A percentile compares a stretch with the other conserved stretches of the same genome.
Conservation (phyloP, 495 filamentous ascomycete genomes). For the Saxophila tyrrhenica region DNA sequence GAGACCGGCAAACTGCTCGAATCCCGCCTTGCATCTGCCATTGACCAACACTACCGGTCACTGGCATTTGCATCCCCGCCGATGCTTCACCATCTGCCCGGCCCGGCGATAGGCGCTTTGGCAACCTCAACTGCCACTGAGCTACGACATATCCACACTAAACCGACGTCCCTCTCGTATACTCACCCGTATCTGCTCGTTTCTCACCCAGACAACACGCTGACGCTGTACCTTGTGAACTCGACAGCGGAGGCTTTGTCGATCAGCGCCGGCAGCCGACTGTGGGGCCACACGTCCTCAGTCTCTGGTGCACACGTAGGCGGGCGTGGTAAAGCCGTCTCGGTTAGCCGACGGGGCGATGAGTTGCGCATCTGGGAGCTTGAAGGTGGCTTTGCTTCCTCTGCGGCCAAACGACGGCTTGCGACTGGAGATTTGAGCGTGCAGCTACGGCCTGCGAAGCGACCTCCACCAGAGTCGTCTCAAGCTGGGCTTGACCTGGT, state of each 20-base stretch:
- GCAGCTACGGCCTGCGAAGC: constrained; percentile 36
- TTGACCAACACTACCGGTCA: constrained; percentile 30
- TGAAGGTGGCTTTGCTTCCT: constrained; percentile 54
- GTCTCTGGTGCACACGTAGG: constrained; percentile 80
- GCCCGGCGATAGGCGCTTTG: constrained; percentile 21
- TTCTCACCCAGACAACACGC: constrained; percentile 82
- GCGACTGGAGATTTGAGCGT: constrained; percentile 43
- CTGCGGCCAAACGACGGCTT: constrained; percentile 29
- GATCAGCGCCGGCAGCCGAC: constrained; percentile 61
- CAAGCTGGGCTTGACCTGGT: constrained; percentile 15
- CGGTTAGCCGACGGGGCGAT: constrained; percentile 67
- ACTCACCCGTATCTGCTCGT: constrained; percentile 85
- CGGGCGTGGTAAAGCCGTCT: constrained; percentile 78
- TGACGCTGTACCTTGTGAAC: constrained; percentile 74
- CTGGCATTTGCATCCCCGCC: constrained; percentile 26
- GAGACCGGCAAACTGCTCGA: constrained; percentile 41
- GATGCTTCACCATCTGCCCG: constrained; percentile 26
- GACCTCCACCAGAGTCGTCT: constrained; percentile 5
- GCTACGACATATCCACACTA: constrained; percentile 19
- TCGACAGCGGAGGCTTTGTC: constrained; percentile 55
- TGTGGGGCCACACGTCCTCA: constrained; percentile 92
- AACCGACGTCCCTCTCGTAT: constrained; percentile 71
- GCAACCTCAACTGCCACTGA: constrained; percentile 2
- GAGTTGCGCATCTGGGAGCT: constrained; percentile 93
- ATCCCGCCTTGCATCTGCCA: constrained; percentile 44